Evolutionary conservation across 441 rosid species (phyloP).

Genomic region (Populus hybrid): DNA sequence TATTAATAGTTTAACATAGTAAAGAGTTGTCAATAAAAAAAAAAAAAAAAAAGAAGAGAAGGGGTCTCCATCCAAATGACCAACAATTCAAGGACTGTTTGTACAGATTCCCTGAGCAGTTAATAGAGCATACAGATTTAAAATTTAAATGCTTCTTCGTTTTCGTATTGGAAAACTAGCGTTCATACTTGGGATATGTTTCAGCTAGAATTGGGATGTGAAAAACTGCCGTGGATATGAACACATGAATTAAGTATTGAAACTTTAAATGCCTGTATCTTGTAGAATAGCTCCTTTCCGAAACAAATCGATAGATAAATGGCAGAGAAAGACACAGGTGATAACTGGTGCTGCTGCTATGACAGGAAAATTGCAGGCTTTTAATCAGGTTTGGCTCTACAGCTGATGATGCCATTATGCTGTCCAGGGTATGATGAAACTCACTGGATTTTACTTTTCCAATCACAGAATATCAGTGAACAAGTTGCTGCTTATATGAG

Average conservation of each 20-base stretch:
- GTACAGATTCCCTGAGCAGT: background rate
- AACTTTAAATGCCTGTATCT: constrained; percentile 22
- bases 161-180: background rate
- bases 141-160: background rate
- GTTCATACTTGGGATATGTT: background rate
- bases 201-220: background rate
- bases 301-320: constrained; percentile 84
- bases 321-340: constrained; percentile 94
- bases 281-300: constrained; percentile 74
- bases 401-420: constrained; percentile 5
- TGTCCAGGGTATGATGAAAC: constrained; percentile 4
- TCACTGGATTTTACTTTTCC: constrained; percentile 20
- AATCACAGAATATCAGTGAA: constrained; percentile 73
- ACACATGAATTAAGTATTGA: background rate
- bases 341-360: constrained; percentile 94
- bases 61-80: background rate
- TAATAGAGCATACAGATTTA: background rate
- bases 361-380: constrained; percentile 78
- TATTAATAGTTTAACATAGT: background rate
- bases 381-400: constrained; percentile 72
- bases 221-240: background rate
- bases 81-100: background rate
- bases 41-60: background rate
- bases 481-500: constrained; percentile 91
- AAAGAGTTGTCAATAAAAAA: background rate